Conservation (phyloP, 2,329 filamentous ascomycete genomes). For the Trichophyton equinum region DNA sequence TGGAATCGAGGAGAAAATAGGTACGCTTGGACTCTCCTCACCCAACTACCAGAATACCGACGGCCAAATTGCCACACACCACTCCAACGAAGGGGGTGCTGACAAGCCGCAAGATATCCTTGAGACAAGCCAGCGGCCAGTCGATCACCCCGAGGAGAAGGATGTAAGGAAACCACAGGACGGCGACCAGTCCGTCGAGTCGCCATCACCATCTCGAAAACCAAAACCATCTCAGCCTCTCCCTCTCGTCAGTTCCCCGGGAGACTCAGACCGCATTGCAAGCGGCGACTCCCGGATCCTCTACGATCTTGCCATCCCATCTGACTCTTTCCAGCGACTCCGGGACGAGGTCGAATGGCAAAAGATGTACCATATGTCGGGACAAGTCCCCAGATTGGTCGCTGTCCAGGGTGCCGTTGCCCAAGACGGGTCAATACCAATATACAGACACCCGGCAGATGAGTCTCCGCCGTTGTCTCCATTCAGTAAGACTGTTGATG, state of each 20-base stretch:
- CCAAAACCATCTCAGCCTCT: conserved; percentile 17
- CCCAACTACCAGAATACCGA: neutral
- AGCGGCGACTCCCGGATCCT: conserved; percentile 71
- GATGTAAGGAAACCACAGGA: neutral
- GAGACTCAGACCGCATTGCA: conserved; percentile 45
- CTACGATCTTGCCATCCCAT: conserved; percentile 51
- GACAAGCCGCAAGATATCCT: neutral
- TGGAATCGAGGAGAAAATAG: conserved; percentile 27
- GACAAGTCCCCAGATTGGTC: conserved; percentile 80
- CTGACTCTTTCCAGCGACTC: conserved; percentile 54
- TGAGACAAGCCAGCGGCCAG: neutral
- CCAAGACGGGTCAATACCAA: conserved; percentile 56
- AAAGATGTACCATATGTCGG: conserved; percentile 82
- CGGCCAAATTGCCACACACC: neutral
- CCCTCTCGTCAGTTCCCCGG: conserved; percentile 30
- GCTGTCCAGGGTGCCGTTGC: conserved; percentile 69
- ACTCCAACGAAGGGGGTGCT: neutral
- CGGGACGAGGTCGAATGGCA: conserved; percentile 73
- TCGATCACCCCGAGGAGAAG: neutral
- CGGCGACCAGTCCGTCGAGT: neutral
- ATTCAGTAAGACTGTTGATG: conserved; percentile 61
- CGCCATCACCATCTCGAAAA: conserved; percentile 5
- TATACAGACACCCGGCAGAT: conserved; percentile 93
- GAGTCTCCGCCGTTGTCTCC: conserved; percentile 64
- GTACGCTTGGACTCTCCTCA: conserved; percentile 18